Base-by-base conservation (phyloP, 805 yeast genomes). In the Kodamaea leandrae region DNA sequence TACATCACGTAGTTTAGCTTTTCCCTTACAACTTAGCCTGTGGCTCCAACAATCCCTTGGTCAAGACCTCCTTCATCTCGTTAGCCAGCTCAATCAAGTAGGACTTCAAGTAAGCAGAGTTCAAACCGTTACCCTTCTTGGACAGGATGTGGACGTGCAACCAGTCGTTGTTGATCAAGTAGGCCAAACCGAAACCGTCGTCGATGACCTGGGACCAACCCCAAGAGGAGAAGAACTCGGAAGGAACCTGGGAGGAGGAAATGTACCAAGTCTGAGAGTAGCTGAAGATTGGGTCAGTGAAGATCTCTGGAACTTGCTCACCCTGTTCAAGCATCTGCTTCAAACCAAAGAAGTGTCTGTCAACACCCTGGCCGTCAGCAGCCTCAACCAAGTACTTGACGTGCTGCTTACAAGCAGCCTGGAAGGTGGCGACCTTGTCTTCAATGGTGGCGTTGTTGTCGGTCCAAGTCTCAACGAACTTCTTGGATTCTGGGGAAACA, bases 131-230 rank as follows among this genome's bases (percentile, higher is more conserved):
- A 32, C 79, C 77, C 64, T 76, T 80, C 71, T 80, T 83, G 47
- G 82, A 77, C 36, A 89, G 82, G 47, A 91, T 81, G 65, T 90
- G 91, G 56, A 93, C 80, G 60, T 89, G 91, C 50, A 89, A 56
- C 80, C 86, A 83, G 52, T 90, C 84, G 45, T 78, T 78, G 72
- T 86, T 89, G 56, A 91, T 74, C 87, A 89, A 87, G 71, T 91
- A 91, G 6, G 96, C 97, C 48, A 87, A 74, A 6, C 98, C 99
- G 55, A 86, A 82, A 6, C 99, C 99, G 46, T 83, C 86, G 57
- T 90, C 96, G 53, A 85, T 81, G 37, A 93, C 98, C 62, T 95
- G 96, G 14, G 96, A 79, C 87, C 89, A 91, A 24, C 99, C 99
- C 74, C 90, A 91, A 33, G 95, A 90, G 60, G 88, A 88, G 66